These are phyloP conservation scores for Nothomitra cinnamomea DNA, from an alignment of 2,329 filamentous ascomycete species.

Conservation along the genomic window DNA sequence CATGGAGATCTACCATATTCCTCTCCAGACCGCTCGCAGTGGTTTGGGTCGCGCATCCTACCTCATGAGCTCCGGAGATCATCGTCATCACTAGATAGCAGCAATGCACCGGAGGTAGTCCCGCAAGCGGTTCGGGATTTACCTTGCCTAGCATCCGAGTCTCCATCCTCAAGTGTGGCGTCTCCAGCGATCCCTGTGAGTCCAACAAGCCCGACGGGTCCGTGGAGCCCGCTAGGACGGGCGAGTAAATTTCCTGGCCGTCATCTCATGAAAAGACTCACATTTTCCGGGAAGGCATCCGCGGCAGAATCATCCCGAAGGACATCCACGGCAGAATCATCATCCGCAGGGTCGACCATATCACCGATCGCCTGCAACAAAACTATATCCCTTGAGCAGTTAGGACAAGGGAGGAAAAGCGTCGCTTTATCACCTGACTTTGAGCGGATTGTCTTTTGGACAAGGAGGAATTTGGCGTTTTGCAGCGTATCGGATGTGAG, in stretches of 20 bases:
- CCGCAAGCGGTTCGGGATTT: neutral
- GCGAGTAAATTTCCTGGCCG: neutral
- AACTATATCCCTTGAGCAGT: neutral
- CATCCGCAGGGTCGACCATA: neutral
- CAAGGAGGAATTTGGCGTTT: neutral
- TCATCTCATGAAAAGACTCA: neutral
- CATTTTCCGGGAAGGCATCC: neutral
- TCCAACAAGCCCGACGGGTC: neutral
- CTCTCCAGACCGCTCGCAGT: neutral
- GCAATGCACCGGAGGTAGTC: neutral
- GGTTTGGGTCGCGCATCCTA: neutral
- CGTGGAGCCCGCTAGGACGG: neutral
- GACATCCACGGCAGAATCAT: neutral
- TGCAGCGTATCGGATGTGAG: neutral
- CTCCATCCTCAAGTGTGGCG: neutral
- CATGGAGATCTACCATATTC: neutral
- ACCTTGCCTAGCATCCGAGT: neutral
- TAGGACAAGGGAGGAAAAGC: neutral
- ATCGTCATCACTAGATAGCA: neutral
- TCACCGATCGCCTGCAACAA: neutral
- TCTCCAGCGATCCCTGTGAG: neutral
- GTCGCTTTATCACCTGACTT: neutral
- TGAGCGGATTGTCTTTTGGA: neutral
- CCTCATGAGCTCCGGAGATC: neutral
- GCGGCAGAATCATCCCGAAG: no score